Evolutionary conservation across 768 basidiomycete genomes (phyloP).

Genomic region (Rhodotorula toruloides): DNA sequence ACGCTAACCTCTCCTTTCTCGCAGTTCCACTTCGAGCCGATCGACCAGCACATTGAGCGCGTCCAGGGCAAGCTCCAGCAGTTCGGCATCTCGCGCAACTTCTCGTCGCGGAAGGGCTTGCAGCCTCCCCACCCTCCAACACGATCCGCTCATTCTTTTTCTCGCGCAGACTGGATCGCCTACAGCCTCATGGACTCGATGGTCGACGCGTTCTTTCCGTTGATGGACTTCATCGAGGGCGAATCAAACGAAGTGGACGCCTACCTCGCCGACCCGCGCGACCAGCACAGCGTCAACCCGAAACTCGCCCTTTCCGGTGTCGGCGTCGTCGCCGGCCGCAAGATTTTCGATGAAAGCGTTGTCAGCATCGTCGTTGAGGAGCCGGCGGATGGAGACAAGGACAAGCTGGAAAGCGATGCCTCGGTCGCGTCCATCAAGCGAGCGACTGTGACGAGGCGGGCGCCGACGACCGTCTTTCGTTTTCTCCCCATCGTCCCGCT

Average conservation of each 20-base stretch:
- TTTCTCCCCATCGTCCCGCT: slow-evolving; percentile 7
- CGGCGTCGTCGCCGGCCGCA: slow-evolving; percentile 20
- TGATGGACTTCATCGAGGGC: slow-evolving; percentile 70
- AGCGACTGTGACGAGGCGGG: slow-evolving; percentile 22
- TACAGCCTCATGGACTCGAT: slow-evolving; percentile 88
- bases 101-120: slow-evolving; percentile 58
- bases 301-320: slow-evolving; percentile 22
- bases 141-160: neutral
- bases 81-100: slow-evolving; percentile 59
- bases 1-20: neutral
- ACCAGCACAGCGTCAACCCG: neutral
- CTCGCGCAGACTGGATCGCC: slow-evolving; percentile 75
- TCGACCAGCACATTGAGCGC: slow-evolving; percentile 75
- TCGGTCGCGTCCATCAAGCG: slow-evolving; percentile 19
- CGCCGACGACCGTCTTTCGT: neutral
- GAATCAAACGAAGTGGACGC: slow-evolving; percentile 75
- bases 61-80: slow-evolving; percentile 66
- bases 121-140: too few species aligned
- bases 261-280: slow-evolving; percentile 54
- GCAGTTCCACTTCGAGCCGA: slow-evolving; percentile 85
- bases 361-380: slow-evolving; percentile 30
- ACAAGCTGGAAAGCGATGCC: slow-evolving; percentile 4
- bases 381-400: neutral
- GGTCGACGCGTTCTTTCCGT: slow-evolving; percentile 86
- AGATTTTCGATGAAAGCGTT: slow-evolving; percentile 25